phyloP scores from a whole-genome alignment of 2,329 filamentous ascomycete species.

The Diplocarpon rosae region DNA sequence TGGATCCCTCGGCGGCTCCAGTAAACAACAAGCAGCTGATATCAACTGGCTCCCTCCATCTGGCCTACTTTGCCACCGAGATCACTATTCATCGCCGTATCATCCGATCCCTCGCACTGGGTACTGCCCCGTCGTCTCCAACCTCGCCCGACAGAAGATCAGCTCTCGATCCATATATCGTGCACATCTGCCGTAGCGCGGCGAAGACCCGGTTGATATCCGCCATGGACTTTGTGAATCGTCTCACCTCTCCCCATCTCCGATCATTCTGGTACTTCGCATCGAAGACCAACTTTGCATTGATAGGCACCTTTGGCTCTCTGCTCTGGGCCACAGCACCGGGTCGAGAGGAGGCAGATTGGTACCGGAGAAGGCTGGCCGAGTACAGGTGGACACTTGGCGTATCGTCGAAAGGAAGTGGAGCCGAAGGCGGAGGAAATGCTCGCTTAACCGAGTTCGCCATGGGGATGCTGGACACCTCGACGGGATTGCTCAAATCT shows the following conservation, averaged over 20 bases:
- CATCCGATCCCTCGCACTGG: conserved; percentile 60
- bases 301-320: conserved; percentile 89
- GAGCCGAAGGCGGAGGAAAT: conserved; percentile 34
- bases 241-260: conserved; percentile 74
- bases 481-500: conserved; percentile 55
- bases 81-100: conserved; percentile 89
- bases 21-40: conserved; percentile 37
- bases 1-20: conserved; percentile 45
- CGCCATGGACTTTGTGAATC: conserved; percentile 95
- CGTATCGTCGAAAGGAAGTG: conserved; percentile 57
- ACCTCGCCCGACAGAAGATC: conserved; percentile 29
- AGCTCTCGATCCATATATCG: conserved; percentile 64
- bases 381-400: conserved; percentile 93
- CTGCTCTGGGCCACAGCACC: conserved; percentile 83
- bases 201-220: conserved; percentile 91
- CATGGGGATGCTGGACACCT: conserved; percentile 68
- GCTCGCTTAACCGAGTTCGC: conserved; percentile 54
- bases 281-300: conserved; percentile 80
- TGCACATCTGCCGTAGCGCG: conserved; percentile 85
- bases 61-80: conserved; percentile 88
- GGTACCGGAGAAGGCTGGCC: conserved; percentile 73
- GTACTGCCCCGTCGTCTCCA: conserved; percentile 31
- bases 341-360: conserved; percentile 79
- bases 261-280: conserved; percentile 90
- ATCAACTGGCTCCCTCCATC: conserved; percentile 68